A percentile compares a stretch with the other conserved stretches of the same genome.
Conservation (phyloP, 2,329 filamentous ascomycete genomes). For the Stachybotrys elegans region DNA sequence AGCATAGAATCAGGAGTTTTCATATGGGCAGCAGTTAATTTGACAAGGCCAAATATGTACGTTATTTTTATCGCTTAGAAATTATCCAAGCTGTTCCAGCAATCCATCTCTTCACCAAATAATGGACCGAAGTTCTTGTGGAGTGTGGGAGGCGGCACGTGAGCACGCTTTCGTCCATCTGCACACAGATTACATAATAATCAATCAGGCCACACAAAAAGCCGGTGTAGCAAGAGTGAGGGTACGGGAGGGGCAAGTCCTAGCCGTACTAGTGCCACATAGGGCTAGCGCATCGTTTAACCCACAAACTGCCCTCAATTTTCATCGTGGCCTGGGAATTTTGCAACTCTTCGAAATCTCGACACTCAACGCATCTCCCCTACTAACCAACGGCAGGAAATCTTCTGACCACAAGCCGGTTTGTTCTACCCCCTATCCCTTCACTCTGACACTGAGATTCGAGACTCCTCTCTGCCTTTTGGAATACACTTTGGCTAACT, state of each 20-base stretch:
- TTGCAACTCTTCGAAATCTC: slow-evolving; percentile 22
- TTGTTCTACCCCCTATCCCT: slow-evolving; percentile 16
- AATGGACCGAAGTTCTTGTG: too few relatives aligned
- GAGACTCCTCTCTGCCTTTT: slow-evolving; percentile 1
- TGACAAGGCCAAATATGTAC: too few relatives aligned
- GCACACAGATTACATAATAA: too few relatives aligned
- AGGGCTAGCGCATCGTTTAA: slow-evolving; percentile 29
- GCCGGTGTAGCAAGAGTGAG: too few relatives aligned
- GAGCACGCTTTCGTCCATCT: too few relatives aligned
- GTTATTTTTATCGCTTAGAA: too few relatives aligned
- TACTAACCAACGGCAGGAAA: slow-evolving; percentile 33
- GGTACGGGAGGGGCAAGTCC: slow-evolving; percentile 22
- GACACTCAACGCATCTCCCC: slow-evolving; percentile 23
- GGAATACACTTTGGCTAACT: slow-evolving; percentile 18
- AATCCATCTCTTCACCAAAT: too few relatives aligned
- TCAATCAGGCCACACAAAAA: too few relatives aligned
- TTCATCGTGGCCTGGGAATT: slow-evolving; percentile 28
- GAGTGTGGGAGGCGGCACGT: too few relatives aligned
- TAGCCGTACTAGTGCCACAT: slow-evolving; percentile 16
- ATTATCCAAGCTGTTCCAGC: too few relatives aligned
- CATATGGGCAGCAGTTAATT: too few relatives aligned
- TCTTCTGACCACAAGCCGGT: slow-evolving; percentile 30
- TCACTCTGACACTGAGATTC: not conserved
- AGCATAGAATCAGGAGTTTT: too few relatives aligned
- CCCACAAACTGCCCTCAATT: slow-evolving; percentile 31